These are phyloP conservation scores for Platanus orientalis DNA, from an alignment of 164 flowering plant species.

Conservation along the genomic window DNA sequence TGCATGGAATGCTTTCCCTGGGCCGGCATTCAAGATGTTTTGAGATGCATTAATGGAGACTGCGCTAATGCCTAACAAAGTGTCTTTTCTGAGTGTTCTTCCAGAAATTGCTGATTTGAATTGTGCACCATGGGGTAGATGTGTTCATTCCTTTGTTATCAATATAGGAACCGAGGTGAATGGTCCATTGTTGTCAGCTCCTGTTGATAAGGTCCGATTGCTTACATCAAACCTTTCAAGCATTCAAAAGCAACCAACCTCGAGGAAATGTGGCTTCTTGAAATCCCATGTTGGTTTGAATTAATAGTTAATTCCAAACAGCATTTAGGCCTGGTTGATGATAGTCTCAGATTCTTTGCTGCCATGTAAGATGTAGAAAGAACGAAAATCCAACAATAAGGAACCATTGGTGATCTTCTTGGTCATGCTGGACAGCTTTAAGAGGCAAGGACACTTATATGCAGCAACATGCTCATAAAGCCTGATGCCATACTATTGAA, in stretches of 20 bases:
- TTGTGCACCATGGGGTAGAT: constrained; percentile 8
- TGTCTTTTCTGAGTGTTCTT: constrained; percentile 12
- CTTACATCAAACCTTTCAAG: constrained; percentile 14
- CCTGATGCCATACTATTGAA: constrained; percentile 14
- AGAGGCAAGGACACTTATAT: constrained; percentile 16
- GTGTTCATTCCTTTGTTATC: constrained; percentile 10
- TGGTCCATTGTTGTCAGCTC: constrained; percentile 15
- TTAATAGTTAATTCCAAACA: constrained; percentile 14
- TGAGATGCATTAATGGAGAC: not conserved
- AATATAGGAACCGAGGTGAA: constrained; percentile 12
- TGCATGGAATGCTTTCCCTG: constrained; percentile 8
- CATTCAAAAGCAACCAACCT: constrained; percentile 2
- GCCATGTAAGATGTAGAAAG: constrained; percentile 14
- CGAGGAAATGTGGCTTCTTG: constrained; percentile 18
- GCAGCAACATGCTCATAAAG: constrained; percentile 14
- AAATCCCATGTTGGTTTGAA: constrained; percentile 22
- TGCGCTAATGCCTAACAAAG: constrained; percentile 1
- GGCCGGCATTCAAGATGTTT: constrained; percentile 9
- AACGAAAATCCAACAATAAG: constrained; percentile 22
- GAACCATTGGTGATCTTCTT: constrained; percentile 19
- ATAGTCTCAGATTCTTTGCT: constrained; percentile 17
- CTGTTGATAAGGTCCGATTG: constrained; percentile 16
- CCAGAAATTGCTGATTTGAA: constrained; percentile 15
- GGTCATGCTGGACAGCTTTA: constrained; percentile 17
- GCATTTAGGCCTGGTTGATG: constrained; percentile 24